phyloP scores from a whole-genome alignment of 495 filamentous ascomycete species.

The Usnea hakonensis region DNA sequence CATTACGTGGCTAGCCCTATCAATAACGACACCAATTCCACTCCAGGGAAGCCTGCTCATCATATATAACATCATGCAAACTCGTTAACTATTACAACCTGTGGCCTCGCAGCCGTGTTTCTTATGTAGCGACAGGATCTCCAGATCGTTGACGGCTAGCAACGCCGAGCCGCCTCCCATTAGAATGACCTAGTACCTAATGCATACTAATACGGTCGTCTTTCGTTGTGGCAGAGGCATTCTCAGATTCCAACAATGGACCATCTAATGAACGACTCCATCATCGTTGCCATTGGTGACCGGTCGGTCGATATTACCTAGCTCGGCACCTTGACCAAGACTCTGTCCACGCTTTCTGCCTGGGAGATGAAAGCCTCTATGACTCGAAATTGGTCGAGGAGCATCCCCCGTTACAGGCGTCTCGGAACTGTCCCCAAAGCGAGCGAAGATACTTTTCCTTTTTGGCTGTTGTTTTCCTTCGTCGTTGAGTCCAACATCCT shows the following conservation, averaged over 20 bases:
- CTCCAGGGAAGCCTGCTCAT: conserved; percentile 6
- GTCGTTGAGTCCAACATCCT: conserved; percentile 84
- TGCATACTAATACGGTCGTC: not conserved
- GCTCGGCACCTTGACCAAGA: conserved; percentile 56
- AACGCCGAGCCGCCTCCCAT: not conserved
- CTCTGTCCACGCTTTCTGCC: conserved; percentile 69
- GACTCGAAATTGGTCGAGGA: conserved; percentile 42
- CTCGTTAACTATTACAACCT: conserved; percentile 11
- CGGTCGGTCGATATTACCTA: conserved; percentile 47
- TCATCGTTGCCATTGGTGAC: conserved; percentile 28
- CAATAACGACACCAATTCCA: not conserved
- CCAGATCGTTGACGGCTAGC: not conserved
- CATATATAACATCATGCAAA: not conserved
- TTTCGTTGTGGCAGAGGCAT: not conserved
- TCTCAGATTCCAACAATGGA: not conserved
- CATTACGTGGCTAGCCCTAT: not conserved
- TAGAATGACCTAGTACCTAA: not conserved
- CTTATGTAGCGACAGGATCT: not conserved
- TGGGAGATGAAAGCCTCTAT: conserved; percentile 56
- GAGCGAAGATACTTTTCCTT: conserved; percentile 76
- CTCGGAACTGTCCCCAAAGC: conserved; percentile 62
- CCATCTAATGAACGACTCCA: conserved; percentile 20
- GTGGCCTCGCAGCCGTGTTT: conserved; percentile 12
- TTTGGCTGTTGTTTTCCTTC: conserved; percentile 58
- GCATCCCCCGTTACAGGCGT: conserved; percentile 33